Conservation (phyloP, 1,139 yeast species). For the Oligophagozyma castellii region DNA sequence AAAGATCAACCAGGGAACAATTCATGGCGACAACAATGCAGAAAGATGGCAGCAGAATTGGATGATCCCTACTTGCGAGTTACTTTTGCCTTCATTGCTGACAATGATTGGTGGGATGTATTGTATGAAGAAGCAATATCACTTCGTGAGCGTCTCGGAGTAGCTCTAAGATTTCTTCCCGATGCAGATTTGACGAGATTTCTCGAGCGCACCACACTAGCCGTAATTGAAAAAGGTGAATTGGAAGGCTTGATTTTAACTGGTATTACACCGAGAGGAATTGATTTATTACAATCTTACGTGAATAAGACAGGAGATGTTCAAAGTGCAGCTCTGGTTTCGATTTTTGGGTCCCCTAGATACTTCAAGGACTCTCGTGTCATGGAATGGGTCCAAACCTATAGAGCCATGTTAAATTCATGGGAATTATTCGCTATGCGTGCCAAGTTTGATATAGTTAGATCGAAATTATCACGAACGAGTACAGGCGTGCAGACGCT, state of each 20-base stretch:
- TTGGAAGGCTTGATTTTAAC: slow-evolving; percentile 83
- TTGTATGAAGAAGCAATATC: slow-evolving; percentile 84
- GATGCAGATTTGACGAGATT: slow-evolving; percentile 64
- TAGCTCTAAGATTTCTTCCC: slow-evolving; percentile 72
- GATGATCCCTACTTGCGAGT: slow-evolving; percentile 86
- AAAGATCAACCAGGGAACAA: slow-evolving; percentile 47
- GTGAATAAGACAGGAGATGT: slow-evolving; percentile 86
- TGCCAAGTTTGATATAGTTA: slow-evolving; percentile 73
- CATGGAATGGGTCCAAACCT: slow-evolving; percentile 65
- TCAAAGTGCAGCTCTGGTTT: slow-evolving; percentile 78
- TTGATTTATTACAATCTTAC: slow-evolving; percentile 71
- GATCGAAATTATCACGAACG: slow-evolving; percentile 51
- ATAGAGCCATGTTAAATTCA: slow-evolving; percentile 62
- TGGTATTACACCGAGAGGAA: slow-evolving; percentile 75
- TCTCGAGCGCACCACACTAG: slow-evolving; percentile 53
- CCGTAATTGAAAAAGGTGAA: slow-evolving; percentile 67
- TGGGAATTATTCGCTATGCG: slow-evolving; percentile 72
- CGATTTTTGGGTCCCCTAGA: slow-evolving; percentile 72
- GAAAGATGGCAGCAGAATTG: slow-evolving; percentile 72
- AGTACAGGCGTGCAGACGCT: slow-evolving; percentile 35
- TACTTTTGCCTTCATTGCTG: slow-evolving; percentile 86
- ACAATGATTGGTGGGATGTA: slow-evolving; percentile 94
- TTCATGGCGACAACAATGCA: slow-evolving; percentile 89
- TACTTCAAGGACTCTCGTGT: slow-evolving; percentile 62
- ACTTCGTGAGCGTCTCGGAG: slow-evolving; percentile 74